These are phyloP conservation scores for Adenanthera pavonina DNA, from an alignment of 306 rosid species.

Conservation along the genomic window DNA sequence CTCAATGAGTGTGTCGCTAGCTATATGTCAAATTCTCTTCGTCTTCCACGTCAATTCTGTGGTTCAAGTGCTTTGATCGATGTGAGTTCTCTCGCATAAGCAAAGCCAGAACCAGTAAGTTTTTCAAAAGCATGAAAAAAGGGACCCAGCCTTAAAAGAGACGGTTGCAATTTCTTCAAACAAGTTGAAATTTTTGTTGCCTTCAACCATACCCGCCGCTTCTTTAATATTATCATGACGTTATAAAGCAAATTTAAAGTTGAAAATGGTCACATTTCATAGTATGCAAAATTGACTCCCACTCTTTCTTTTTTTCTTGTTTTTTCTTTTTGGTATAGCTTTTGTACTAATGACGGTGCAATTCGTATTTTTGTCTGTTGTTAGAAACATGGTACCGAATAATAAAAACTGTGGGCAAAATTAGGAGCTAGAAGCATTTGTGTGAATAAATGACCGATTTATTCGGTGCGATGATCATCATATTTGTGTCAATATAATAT, in stretches of 20 bases:
- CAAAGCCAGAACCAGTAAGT: background rate
- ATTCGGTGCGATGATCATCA: background rate
- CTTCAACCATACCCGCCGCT: background rate
- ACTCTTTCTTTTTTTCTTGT: too few relatives aligned
- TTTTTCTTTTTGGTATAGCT: too few relatives aligned
- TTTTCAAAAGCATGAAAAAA: background rate
- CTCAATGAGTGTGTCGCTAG: conserved; percentile 33
- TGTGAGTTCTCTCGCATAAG: conserved; percentile 37
- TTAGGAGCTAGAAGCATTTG: conserved; percentile 5
- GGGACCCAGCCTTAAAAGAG: conserved; percentile 4
- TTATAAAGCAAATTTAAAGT: background rate
- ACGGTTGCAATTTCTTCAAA: conserved; percentile 17
- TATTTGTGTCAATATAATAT: background rate
- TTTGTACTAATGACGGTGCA: too few relatives aligned
- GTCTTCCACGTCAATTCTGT: conserved; percentile 49
- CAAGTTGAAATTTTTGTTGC: conserved; percentile 23
- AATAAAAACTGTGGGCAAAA: background rate
- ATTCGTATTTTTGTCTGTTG: background rate
- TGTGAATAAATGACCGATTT: conserved; percentile 32
- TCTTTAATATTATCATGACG: background rate
- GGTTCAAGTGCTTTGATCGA: conserved; percentile 42
- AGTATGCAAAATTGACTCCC: too few relatives aligned
- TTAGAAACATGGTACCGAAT: background rate
- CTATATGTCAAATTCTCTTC: conserved; percentile 42
- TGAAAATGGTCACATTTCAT: background rate